Conservation (phyloP, 1,284 basidiomycete genomes). For the Fomitopsis pinicola region DNA sequence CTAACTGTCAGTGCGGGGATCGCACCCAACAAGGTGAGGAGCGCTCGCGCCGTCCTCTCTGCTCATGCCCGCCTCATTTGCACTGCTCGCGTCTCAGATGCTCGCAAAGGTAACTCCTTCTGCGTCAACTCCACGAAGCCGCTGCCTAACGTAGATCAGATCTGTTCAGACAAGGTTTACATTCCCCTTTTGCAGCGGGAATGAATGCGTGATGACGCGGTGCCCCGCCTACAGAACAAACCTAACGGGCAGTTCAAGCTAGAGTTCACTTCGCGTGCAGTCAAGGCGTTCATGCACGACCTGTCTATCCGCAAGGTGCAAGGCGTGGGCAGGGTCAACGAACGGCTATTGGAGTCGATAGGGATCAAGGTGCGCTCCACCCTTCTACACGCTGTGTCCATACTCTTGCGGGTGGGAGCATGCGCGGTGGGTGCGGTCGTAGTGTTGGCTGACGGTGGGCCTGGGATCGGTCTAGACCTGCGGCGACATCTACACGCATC, state of each 20-base stretch:
- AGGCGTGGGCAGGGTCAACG: conserved; percentile 85
- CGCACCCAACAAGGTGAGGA: conserved; percentile 74
- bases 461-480: conserved; percentile 53
- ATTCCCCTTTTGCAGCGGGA: not conserved
- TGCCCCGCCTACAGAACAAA: conserved; percentile 63
- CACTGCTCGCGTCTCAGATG: conserved; percentile 17
- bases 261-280: conserved; percentile 57
- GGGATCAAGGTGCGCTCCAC: conserved; percentile 63
- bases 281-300: conserved; percentile 71
- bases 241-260: conserved; percentile 89
- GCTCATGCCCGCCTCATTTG: not conserved
- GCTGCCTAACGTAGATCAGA: conserved; percentile 42
- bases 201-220: not conserved
- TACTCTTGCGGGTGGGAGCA: not conserved
- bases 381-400: conserved; percentile 6
- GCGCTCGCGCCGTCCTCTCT: conserved; percentile 8
- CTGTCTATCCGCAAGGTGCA: conserved; percentile 82
- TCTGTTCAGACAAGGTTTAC: conserved; percentile 83
- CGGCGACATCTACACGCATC: conserved; percentile 77
- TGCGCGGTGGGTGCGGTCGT: not conserved
- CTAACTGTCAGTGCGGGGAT: conserved; percentile 94
- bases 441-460: not conserved
- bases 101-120: conserved; percentile 24
- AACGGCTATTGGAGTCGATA: conserved; percentile 80
- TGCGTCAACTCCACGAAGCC: not conserved